Evolutionary conservation across 2,329 filamentous ascomycete species (phyloP).

Genomic region (Aspergillus phoenicis): DNA sequence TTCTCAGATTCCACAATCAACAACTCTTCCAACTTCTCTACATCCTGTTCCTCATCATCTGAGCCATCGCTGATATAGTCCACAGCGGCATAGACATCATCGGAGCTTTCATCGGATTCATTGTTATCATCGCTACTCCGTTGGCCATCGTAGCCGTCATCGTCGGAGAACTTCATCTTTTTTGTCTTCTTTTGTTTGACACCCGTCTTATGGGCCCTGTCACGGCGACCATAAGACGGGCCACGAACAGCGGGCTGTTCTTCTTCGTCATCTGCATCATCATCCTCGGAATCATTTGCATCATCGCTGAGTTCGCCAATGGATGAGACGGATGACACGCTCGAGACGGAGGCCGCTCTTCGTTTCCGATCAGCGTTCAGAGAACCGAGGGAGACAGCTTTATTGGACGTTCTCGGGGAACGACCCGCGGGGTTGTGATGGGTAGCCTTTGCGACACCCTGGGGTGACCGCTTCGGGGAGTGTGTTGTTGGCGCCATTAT

Average conservation of each 20-base stretch:
- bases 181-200: slow-evolving; percentile 38
- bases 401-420: slow-evolving; percentile 30
- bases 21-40: slow-evolving; percentile 76
- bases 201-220: slow-evolving; percentile 45
- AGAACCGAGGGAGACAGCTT: slow-evolving; percentile 26
- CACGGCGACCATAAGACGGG: slow-evolving; percentile 46
- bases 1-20: slow-evolving; percentile 61
- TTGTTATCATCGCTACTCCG: slow-evolving; percentile 34
- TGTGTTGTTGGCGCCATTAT: slow-evolving; percentile 31
- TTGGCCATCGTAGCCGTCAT: slow-evolving; percentile 36
- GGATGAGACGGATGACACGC: slow-evolving; percentile 41
- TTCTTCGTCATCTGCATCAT: slow-evolving; percentile 46
- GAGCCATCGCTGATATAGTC: slow-evolving; percentile 80
- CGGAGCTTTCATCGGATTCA: slow-evolving; percentile 51
- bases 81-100: slow-evolving; percentile 74
- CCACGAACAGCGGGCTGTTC: slow-evolving; percentile 44
- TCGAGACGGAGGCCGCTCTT: slow-evolving; percentile 39
- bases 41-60: slow-evolving; percentile 77
- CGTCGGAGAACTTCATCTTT: slow-evolving; percentile 38
- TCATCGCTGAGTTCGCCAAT: slow-evolving; percentile 40
- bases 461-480: slow-evolving; percentile 32
- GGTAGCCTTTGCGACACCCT: slow-evolving; percentile 29
- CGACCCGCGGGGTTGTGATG: slow-evolving; percentile 17
- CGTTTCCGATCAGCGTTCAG: slow-evolving; percentile 35
- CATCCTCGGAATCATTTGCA: slow-evolving; percentile 42